Conservation (phyloP, 225 moss, liverwort and hornwort species). For the Pseudoscleropodium purum region DNA sequence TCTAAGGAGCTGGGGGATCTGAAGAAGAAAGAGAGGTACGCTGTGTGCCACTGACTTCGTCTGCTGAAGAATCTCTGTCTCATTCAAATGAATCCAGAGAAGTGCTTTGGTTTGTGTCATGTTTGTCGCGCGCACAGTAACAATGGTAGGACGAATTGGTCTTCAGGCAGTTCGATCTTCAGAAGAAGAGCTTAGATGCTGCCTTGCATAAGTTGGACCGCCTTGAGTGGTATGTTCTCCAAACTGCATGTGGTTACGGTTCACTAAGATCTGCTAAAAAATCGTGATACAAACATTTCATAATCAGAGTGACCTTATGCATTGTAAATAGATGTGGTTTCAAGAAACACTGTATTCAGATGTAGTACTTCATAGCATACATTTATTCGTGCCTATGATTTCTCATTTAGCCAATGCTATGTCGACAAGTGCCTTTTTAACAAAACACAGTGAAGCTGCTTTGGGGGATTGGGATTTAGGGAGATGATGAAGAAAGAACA, state of each 20-base stretch:
- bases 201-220: conserved; percentile 62
- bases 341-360: background rate
- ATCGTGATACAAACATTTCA: background rate
- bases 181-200: conserved; percentile 81
- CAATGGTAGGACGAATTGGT: background rate
- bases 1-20: conserved; percentile 54
- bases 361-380: background rate
- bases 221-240: conserved; percentile 49
- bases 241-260: background rate
- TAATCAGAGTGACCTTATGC: background rate
- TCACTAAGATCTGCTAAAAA: background rate
- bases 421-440: background rate
- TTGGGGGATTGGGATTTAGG: conserved; percentile 23
- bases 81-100: background rate
- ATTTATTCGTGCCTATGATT: background rate
- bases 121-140: background rate
- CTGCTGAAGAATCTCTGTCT: background rate
- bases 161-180: conserved; percentile 74
- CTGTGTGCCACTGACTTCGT: background rate
- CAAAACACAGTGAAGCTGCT: background rate
- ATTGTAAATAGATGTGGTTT: background rate
- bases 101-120: background rate
- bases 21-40: conserved; percentile 67
- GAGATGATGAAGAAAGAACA: conserved; percentile 73
- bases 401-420: background rate